Evolutionary conservation across 2,329 filamentous ascomycete species (phyloP).

Genomic region (Arthrinium phaeospermum): DNA sequence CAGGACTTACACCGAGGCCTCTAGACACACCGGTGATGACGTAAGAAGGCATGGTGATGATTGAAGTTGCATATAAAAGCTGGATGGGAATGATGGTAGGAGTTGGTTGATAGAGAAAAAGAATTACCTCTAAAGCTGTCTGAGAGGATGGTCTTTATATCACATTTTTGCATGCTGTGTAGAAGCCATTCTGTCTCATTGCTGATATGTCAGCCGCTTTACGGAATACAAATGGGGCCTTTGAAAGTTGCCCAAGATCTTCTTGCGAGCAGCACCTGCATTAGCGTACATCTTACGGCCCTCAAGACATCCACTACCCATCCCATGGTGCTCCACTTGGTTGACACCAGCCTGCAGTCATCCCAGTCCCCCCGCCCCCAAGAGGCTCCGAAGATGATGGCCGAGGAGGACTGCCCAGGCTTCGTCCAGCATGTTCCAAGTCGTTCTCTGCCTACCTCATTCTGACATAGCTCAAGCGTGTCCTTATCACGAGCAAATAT

Average conservation of each 20-base stretch:
- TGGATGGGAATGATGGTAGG: background rate
- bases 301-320: background rate
- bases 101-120: background rate
- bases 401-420: no score
- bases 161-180: background rate
- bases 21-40: slow-evolving; percentile 30
- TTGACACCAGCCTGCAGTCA: background rate
- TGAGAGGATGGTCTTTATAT: background rate
- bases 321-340: background rate
- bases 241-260: slow-evolving; percentile 4
- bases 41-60: slow-evolving; percentile 29
- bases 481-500: background rate
- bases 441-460: background rate
- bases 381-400: no score
- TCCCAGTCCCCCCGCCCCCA: background rate
- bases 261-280: background rate
- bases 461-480: background rate
- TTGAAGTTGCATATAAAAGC: background rate
- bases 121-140: background rate
- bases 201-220: background rate
- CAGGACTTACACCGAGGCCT: slow-evolving; percentile 30
- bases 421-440: background rate
- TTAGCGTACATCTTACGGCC: background rate
- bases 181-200: background rate
- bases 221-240: background rate